These are phyloP conservation scores for Eleusine coracana DNA, from an alignment of 176 grass and related monocot species.

Conservation along the genomic window DNA sequence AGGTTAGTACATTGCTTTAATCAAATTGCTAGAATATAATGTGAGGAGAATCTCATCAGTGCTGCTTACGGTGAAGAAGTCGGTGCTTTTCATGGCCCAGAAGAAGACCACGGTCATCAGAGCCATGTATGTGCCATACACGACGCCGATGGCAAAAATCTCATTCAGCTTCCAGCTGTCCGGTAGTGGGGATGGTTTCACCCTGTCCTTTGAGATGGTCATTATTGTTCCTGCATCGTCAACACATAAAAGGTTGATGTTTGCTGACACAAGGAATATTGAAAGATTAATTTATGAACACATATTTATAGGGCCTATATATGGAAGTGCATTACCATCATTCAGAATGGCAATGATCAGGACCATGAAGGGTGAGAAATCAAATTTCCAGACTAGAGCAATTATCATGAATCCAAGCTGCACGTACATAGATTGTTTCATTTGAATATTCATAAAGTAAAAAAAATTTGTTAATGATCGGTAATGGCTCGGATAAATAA, in stretches of 20 bases:
- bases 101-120: slow-evolving; percentile 92
- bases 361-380: slow-evolving; percentile 98
- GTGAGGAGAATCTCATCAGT: background rate
- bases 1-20: background rate
- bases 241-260: background rate
- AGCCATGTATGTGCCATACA: slow-evolving; percentile 79
- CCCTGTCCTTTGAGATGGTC: slow-evolving; percentile 93
- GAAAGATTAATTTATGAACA: background rate
- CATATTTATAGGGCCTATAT: no score
- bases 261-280: background rate
- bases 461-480: background rate
- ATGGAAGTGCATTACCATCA: slow-evolving; percentile 64
- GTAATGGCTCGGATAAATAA: background rate
- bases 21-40: background rate
- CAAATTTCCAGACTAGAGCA: slow-evolving; percentile 93
- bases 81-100: slow-evolving; percentile 75
- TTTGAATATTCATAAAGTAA: background rate
- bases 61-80: slow-evolving; percentile 76
- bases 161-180: slow-evolving; percentile 96
- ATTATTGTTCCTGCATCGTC: slow-evolving; percentile 76
- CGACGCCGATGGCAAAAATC: slow-evolving; percentile 85
- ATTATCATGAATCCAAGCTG: slow-evolving; percentile 92
- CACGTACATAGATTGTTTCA: background rate
- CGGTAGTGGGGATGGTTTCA: slow-evolving; percentile 79
- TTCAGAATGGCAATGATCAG: slow-evolving; percentile 94